Evolutionary conservation across 2,329 filamentous ascomycete species (phyloP), one percentile per base, ranked within the genome.

Genomic region (Sporothrix luriei): DNA sequence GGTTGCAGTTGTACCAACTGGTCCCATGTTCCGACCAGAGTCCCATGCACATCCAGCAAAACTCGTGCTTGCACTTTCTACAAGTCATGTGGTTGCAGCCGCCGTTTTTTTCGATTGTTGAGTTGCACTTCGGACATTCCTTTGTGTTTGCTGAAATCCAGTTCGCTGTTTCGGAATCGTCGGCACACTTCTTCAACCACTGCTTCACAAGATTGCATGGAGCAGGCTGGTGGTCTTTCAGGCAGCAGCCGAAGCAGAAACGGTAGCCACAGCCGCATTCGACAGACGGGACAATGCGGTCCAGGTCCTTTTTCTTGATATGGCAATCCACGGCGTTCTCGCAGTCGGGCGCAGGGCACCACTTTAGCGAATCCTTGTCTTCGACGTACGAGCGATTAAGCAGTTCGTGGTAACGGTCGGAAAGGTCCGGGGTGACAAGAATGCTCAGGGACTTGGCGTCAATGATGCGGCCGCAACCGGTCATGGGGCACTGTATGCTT

Each of bases 41-140:
- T 0, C 95, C 95, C 95, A 99, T 99, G 77, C 95, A 99, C 91
- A 99, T 98, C 95, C 95, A 99, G 82, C 95, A 99, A 77, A 99
- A 97, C 77, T 97, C 94, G 77, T 97, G 90, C 76, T 93, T 93
- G 82, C 94, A 97, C 79, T 97, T 97, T 69, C 94, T 85, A 78
- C 94, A 97, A 0, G 94, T 97, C 94, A 97, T 97, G 79, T 97
- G 94, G 81, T 97, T 97, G 82, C 94, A 97, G 3, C 94, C 94
- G 67, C 94, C 94, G 74, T 99, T 99, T 87, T 99, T 99, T 81
- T 99, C 95, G 57, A 99, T 99, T 0, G 95, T 99, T 2, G 94
- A 98, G 75, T 92, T 89, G 80, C 95, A 99, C 78, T 91, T 95
- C 0, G 95, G 94, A 73, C 95, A 99, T 79, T 99, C 95, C 78